Evolutionary conservation across 2,329 filamentous ascomycete genomes (phyloP).

Genomic region (Colletotrichum salicis): DNA sequence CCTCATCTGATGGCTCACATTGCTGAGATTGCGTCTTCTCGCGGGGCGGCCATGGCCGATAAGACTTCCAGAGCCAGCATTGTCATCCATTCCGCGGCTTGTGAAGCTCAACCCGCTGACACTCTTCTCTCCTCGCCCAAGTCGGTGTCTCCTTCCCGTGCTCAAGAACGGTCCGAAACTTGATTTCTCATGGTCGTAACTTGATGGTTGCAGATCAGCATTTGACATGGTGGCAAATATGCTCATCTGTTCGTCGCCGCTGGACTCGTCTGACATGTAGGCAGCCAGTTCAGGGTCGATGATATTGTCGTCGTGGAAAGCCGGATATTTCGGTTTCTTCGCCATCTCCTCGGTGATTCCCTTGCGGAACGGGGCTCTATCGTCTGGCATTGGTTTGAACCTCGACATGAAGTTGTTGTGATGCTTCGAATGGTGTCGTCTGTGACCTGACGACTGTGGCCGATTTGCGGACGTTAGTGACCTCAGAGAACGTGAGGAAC

Average conservation of each 20-base stretch:
- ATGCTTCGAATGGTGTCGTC: slow-evolving; percentile 82
- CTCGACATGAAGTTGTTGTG: slow-evolving; percentile 80
- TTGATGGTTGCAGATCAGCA: slow-evolving; percentile 70
- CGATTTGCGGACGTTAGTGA: slow-evolving; percentile 72
- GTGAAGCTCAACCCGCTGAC: slow-evolving; percentile 76
- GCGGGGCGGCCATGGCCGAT: slow-evolving; percentile 70
- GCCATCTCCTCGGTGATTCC: slow-evolving; percentile 72
- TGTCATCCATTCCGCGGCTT: slow-evolving; percentile 76
- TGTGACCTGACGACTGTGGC: slow-evolving; percentile 82
- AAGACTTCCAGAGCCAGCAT: slow-evolving; percentile 64
- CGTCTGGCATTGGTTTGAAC: slow-evolving; percentile 77
- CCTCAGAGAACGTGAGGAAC: slow-evolving; percentile 88
- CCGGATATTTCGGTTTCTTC: slow-evolving; percentile 77
- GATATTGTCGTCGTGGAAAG: slow-evolving; percentile 98
- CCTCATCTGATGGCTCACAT: slow-evolving; percentile 78
- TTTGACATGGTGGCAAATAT: slow-evolving; percentile 82
- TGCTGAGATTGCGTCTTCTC: slow-evolving; percentile 84
- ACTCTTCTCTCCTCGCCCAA: slow-evolving; percentile 79
- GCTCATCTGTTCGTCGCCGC: slow-evolving; percentile 90
- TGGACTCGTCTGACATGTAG: slow-evolving; percentile 96
- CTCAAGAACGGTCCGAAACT: slow-evolving; percentile 79
- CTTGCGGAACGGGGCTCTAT: slow-evolving; percentile 88
- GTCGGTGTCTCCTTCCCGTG: slow-evolving; percentile 78
- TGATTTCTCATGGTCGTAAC: slow-evolving; percentile 78
- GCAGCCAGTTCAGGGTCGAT: slow-evolving; percentile 96